A percentile compares a stretch with the other conserved stretches of the same genome.
Conservation (phyloP, 1,284 basidiomycete species). For the Bondarzewia mesenterica region DNA sequence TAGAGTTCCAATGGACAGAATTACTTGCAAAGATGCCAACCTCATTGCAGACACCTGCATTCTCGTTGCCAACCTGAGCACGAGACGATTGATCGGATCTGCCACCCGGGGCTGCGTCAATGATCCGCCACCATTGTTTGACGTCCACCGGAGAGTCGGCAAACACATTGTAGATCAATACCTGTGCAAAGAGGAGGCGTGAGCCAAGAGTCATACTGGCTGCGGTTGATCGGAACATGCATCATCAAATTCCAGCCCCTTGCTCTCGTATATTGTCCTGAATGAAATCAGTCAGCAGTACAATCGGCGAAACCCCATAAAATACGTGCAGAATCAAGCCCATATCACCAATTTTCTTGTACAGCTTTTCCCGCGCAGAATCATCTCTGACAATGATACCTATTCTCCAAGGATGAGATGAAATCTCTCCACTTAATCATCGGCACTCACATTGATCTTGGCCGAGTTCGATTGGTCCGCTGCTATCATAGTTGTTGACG, state of each 20-base stretch:
- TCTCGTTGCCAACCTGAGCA: constrained; percentile 30
- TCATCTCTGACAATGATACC: constrained; percentile 66
- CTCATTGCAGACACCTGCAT: constrained; percentile 54
- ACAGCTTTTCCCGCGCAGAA: constrained; percentile 38
- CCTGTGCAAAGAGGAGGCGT: constrained; percentile 27
- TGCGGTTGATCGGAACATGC: constrained; percentile 26
- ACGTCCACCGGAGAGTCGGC: constrained; percentile 45
- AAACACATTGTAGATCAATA: constrained; percentile 67
- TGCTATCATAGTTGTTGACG: background rate
- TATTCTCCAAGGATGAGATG: constrained; percentile 18
- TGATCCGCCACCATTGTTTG: constrained; percentile 52
- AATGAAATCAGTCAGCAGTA: background rate
- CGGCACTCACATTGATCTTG: background rate
- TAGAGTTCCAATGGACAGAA: background rate
- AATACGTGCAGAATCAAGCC: constrained; percentile 52
- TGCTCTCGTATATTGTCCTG: constrained; percentile 68
- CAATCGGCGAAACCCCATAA: background rate
- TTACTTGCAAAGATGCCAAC: constrained; percentile 22
- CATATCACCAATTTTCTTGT: constrained; percentile 48
- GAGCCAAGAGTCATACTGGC: background rate
- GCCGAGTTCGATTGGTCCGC: background rate
- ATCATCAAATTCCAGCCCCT: constrained; percentile 69
- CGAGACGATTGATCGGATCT: constrained; percentile 47
- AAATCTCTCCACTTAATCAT: background rate
- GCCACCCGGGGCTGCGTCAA: constrained; percentile 31